phyloP scores from a whole-genome alignment of 1,284 basidiomycete genomes.

The Rhodotorula sp. region DNA sequence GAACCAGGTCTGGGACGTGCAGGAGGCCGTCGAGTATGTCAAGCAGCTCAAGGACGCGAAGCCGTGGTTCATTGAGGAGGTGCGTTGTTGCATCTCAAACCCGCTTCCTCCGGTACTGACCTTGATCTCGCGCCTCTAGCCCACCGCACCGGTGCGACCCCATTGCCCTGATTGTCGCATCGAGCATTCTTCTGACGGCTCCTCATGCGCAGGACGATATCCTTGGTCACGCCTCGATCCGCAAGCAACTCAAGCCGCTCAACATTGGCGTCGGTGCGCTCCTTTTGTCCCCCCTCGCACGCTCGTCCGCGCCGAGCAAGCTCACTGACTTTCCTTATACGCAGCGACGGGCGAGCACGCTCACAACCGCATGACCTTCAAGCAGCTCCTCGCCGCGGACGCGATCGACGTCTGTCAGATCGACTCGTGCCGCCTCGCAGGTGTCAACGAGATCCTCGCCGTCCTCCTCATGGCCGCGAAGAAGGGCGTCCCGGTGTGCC shows the following conservation, averaged over 20 bases:
- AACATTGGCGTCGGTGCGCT: constrained; percentile 71
- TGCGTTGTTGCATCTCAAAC: no score
- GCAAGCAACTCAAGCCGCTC: constrained; percentile 74
- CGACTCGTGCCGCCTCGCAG: constrained; percentile 88
- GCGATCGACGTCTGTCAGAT: constrained; percentile 96
- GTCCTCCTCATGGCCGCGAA: constrained; percentile 95
- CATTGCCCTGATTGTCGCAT: background rate
- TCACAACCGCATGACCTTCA: constrained; percentile 92
- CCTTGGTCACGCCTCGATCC: constrained; percentile 75
- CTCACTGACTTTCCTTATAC: background rate
- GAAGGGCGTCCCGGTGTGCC: constrained; percentile 85
- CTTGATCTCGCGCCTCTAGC: constrained; percentile 48
- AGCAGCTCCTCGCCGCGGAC: constrained; percentile 88
- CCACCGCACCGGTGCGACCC: constrained; percentile 67
- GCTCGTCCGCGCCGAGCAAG: background rate
- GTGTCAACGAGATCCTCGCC: constrained; percentile 87
- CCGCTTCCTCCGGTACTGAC: no score
- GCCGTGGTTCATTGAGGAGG: constrained; percentile 96
- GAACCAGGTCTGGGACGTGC: constrained; percentile 72
- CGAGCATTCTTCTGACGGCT: background rate
- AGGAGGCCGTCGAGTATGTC: constrained; percentile 88
- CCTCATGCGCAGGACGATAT: constrained; percentile 64
- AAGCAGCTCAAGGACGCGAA: constrained; percentile 74
- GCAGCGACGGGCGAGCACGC: constrained; percentile 90
- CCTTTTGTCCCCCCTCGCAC: background rate